Percentiles rank a stretch among this genome's conserved stretches.
Conservation (phyloP, 495 filamentous ascomycete genomes). For the Aspergillus affinis region DNA sequence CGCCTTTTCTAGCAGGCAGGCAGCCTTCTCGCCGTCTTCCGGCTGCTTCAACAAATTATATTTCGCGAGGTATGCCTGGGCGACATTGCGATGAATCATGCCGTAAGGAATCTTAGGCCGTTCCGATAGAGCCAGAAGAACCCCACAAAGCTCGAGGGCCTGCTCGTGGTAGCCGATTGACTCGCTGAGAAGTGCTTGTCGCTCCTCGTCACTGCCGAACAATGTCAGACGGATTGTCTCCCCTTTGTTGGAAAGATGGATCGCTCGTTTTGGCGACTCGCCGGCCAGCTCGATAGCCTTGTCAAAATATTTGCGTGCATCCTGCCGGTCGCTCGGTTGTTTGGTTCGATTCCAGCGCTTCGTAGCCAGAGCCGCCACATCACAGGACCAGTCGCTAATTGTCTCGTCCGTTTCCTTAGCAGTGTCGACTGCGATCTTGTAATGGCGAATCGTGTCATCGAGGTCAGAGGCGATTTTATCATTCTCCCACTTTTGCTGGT, state of each 20-base stretch:
- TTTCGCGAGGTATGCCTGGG: neutral
- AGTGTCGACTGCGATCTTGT: slow-evolving; percentile 3
- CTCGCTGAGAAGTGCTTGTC: neutral
- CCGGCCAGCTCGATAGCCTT: slow-evolving; percentile 8
- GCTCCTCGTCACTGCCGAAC: neutral
- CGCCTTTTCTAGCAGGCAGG: slow-evolving; percentile 3
- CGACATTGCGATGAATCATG: slow-evolving; percentile 9
- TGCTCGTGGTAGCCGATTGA: slow-evolving; percentile 4
- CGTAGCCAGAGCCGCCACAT: neutral
- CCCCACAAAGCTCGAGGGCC: slow-evolving; percentile 3
- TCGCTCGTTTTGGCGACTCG: neutral
- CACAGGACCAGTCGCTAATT: slow-evolving; percentile 6
- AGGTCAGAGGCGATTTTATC: neutral
- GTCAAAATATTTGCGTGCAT: slow-evolving; percentile 4
- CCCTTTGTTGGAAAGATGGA: slow-evolving; percentile 7
- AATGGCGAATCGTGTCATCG: slow-evolving; percentile 5
- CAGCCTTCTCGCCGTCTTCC: neutral
- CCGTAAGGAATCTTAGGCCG: neutral
- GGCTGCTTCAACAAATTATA: neutral
- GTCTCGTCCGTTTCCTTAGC: neutral
- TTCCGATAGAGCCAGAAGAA: neutral
- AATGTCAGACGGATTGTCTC: neutral
- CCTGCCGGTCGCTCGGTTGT: neutral
- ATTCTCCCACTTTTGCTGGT: slow-evolving; percentile 8
- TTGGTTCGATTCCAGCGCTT: neutral